Base-by-base conservation (phyloP, 768 basidiomycete species). In the Paxillus ammoniavirescens region DNA sequence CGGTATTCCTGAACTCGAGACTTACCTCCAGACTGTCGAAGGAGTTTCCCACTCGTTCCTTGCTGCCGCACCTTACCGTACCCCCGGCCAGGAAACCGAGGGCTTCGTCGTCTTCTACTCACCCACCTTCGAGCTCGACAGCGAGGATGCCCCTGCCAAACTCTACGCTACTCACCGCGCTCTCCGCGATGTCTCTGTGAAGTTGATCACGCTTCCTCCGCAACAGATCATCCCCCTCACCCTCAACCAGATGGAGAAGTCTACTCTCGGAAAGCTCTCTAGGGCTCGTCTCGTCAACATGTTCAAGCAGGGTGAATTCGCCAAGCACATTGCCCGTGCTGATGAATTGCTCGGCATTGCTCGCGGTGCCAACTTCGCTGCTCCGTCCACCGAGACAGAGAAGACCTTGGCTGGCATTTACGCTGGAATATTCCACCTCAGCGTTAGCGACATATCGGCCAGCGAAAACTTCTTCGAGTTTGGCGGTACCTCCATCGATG, bases 211-310 rank as follows among this genome's bases (percentile, higher is more conserved):
- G 4, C 66, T 67, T 8, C 71, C 72, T 8, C 76, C 76, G 1
- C 71, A 73, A 47, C 52, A 65, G 38, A 64, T 76, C 42, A 54
- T 77, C 26, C 76, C 76, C 2, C 72, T 77, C 30, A 70, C 75
- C 5, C 53, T 60, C 2, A 60, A 65, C n/a, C 63, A 63, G 17
- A 75, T 75, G 62, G 71, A 73, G 51, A 76, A 73, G 59, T 75
- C 76, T 0, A 73, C 76, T 0, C 67, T 78, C 6, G 76, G 76
- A n/a, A 78, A 78, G 48, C 67, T 78, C n/a, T 77, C 75, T 4
- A 67, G 70, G 10, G 65, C 75, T n/a, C 64, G 67, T 45, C 70
- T 77, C 15, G 49, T 69, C 12, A 65, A 63, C 28, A 65, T 68
- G 3, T 74, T 75, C 57, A 65, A 70, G 43, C 61, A 70, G 38